phyloP scores from a whole-genome alignment of 371 early-diverging fungal species.

The Scutellospora calospora region DNA sequence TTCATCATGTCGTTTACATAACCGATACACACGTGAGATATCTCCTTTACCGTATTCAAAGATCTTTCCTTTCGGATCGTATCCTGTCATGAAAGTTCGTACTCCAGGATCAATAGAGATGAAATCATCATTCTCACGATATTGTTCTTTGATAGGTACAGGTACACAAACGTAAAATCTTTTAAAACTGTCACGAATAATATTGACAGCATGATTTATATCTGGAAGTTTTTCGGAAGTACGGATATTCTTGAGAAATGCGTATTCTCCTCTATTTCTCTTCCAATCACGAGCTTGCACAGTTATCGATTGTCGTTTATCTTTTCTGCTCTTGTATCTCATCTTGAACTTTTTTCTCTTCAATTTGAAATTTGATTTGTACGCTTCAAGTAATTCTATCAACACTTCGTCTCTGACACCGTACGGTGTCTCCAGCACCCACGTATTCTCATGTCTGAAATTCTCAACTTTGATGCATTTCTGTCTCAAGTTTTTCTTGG shows the following conservation, averaged over 20 bases:
- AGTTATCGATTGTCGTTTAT: neutral
- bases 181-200: neutral
- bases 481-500: neutral
- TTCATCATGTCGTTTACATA: neutral
- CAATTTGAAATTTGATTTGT: neutral
- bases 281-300: neutral
- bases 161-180: neutral
- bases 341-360: neutral
- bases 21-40: neutral
- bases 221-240: neutral
- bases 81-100: neutral
- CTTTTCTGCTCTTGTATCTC: neutral
- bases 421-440: neutral
- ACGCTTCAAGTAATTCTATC: neutral
- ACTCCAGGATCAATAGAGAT: neutral
- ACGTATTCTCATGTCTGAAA: neutral
- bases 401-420: neutral
- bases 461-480: neutral
- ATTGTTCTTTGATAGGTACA: neutral
- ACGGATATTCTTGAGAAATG: neutral
- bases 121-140: neutral
- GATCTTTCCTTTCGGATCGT: neutral
- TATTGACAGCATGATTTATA: neutral
- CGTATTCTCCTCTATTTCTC: neutral
- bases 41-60: neutral